A percentile compares a stretch with the other conserved stretches of the same genome.
phyloP scores from a whole-genome alignment of 164 flowering plant genomes.

The Liriodendron chinense region DNA sequence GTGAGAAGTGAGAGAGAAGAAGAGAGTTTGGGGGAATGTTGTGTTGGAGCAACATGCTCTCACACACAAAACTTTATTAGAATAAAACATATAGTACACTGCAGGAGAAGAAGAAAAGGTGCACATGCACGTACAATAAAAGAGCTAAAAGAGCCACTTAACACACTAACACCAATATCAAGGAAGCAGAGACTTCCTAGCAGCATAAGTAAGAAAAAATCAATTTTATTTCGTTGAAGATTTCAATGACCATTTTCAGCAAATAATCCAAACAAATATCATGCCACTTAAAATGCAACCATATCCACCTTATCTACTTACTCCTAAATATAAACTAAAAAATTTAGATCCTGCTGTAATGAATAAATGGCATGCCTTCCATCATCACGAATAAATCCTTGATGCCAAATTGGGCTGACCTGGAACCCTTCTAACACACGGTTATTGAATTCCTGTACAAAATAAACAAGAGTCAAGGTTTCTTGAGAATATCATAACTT shows the following conservation, averaged over 20 bases:
- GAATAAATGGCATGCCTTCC: conserved; percentile 54
- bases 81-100: too few relatives aligned
- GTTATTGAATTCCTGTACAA: conserved; percentile 59
- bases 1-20: too few relatives aligned
- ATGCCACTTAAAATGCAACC: background rate
- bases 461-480: background rate
- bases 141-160: too few relatives aligned
- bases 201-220: background rate
- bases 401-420: conserved; percentile 93
- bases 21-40: too few relatives aligned
- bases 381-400: conserved; percentile 85
- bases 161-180: background rate
- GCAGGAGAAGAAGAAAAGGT: too few relatives aligned
- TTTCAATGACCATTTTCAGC: background rate
- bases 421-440: conserved; percentile 86
- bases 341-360: conserved; percentile 1
- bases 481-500: too few relatives aligned
- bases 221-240: background rate
- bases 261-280: background rate
- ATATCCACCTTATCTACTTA: conserved; percentile 8
- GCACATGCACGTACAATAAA: too few relatives aligned
- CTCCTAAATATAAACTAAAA: background rate
- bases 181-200: background rate
- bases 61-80: too few relatives aligned
- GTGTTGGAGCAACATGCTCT: too few relatives aligned